Evolutionary conservation across 2,329 filamentous ascomycete species (phyloP).

Genomic region (Aspergillus quadrilineatus): DNA sequence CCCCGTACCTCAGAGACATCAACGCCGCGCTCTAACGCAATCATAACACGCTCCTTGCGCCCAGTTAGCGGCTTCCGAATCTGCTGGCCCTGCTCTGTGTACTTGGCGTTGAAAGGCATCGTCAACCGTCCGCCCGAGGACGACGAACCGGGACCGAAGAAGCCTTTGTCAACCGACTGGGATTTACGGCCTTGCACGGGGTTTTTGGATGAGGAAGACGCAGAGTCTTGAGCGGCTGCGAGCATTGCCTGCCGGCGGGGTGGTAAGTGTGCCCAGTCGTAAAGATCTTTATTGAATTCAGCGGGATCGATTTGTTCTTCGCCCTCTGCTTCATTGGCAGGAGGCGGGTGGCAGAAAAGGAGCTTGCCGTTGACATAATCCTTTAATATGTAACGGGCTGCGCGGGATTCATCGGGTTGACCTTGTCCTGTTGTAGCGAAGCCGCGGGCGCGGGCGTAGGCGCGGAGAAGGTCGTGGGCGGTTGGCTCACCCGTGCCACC

Average conservation of each 20-base stretch:
- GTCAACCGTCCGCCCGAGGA: constrained; percentile 65
- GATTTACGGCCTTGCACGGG: constrained; percentile 69
- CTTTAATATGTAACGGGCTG: constrained; percentile 85
- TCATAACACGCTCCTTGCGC: constrained; percentile 74
- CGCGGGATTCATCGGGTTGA: constrained; percentile 88
- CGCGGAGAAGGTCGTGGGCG: constrained; percentile 76
- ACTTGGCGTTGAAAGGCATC: constrained; percentile 86
- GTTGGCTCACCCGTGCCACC: constrained; percentile 87
- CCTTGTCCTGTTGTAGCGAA: constrained; percentile 88
- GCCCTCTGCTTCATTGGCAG: constrained; percentile 45
- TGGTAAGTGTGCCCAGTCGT: constrained; percentile 78
- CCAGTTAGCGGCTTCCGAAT: constrained; percentile 77
- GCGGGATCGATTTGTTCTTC: constrained; percentile 59
- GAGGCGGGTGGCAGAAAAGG: constrained; percentile 86
- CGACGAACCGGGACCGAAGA: constrained; percentile 68
- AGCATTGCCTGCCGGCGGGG: constrained; percentile 67
- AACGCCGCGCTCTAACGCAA: constrained; percentile 79
- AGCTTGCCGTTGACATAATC: constrained; percentile 98
- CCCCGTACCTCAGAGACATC: constrained; percentile 73
- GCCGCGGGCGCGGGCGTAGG: constrained; percentile 85
- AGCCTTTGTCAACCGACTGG: constrained; percentile 76
- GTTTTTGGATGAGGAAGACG: constrained; percentile 27
- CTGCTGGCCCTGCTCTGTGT: constrained; percentile 72
- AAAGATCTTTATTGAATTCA: constrained; percentile 86
- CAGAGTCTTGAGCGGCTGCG: constrained; percentile 15